Evolutionary conservation across 2,329 filamentous ascomycete species (phyloP).

Genomic region (Neonectria sp.): DNA sequence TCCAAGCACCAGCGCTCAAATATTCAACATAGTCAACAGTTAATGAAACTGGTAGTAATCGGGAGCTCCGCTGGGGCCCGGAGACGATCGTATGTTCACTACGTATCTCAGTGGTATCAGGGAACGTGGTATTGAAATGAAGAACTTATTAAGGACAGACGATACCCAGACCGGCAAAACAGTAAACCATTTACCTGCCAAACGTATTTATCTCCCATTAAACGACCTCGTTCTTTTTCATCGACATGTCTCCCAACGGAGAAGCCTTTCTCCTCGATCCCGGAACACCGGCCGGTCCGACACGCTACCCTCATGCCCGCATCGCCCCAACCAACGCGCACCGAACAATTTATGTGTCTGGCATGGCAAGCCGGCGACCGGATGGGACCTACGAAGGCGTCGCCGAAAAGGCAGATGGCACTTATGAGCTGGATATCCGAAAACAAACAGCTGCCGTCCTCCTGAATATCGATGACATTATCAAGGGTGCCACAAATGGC

Average conservation of each 20-base stretch:
- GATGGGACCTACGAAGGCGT: slow-evolving; percentile 55
- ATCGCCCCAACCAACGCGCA: slow-evolving; percentile 49
- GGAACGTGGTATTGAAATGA: background rate
- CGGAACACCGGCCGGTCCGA: slow-evolving; percentile 32
- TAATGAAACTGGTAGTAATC: background rate
- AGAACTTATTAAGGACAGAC: background rate
- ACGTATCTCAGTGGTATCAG: background rate
- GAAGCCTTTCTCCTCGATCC: slow-evolving; percentile 26
- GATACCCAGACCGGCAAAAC: background rate
- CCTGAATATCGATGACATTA: slow-evolving; percentile 54
- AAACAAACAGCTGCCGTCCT: slow-evolving; percentile 57
- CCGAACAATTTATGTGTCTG: slow-evolving; percentile 58
- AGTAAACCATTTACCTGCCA: background rate
- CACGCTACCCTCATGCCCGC: slow-evolving; percentile 55
- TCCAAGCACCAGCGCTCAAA: background rate
- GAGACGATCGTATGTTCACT: background rate
- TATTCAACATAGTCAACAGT: background rate
- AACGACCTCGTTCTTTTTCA: no score
- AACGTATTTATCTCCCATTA: background rate
- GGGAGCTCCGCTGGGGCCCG: background rate
- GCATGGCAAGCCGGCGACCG: slow-evolving; percentile 53
- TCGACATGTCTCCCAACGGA: slow-evolving; percentile 33
- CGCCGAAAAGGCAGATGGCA: slow-evolving; percentile 54
- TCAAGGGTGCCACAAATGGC: slow-evolving; percentile 54
- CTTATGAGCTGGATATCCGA: slow-evolving; percentile 52